phyloP scores from a whole-genome alignment of 75 land plant genomes.

The Gnetum montanum region DNA sequence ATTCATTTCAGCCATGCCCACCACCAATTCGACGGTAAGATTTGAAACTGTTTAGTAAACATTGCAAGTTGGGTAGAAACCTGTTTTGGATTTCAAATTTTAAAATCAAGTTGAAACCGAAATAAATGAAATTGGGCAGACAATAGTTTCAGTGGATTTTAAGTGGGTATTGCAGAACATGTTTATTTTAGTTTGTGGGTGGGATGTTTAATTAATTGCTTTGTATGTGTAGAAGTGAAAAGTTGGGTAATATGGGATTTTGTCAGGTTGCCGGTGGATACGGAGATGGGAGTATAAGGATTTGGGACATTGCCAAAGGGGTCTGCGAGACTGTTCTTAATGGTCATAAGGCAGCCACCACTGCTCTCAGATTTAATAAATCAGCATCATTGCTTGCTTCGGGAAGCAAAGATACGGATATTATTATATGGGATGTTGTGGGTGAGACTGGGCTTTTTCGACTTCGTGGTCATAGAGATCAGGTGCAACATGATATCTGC shows the following conservation, averaged over 20 bases:
- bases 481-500: no score
- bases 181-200: no score
- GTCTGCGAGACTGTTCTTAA: conserved; percentile 72
- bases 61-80: no score
- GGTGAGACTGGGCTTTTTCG: conserved; percentile 90
- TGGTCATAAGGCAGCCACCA: conserved; percentile 84
- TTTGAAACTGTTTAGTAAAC: no score
- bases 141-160: no score
- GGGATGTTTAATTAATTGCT: no score
- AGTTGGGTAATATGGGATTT: conserved; percentile 48
- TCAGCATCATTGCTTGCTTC: conserved; percentile 84
- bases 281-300: conserved; percentile 79
- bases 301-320: conserved; percentile 81
- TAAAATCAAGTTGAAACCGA: no score
- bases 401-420: conserved; percentile 92
- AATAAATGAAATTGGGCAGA: no score
- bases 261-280: conserved; percentile 82
- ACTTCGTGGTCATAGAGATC: conserved; percentile 87
- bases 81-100: no score
- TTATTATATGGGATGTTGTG: conserved; percentile 94
- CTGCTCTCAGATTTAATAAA: conserved; percentile 65
- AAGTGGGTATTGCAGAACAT: no score
- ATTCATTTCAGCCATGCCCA: conserved; percentile 46
- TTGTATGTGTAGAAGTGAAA: no score
- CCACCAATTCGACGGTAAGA: conserved; percentile 20